These are phyloP conservation scores for Penstemon davidsonii DNA, from an alignment of 257 asterid genomes.

Conservation along the genomic window DNA sequence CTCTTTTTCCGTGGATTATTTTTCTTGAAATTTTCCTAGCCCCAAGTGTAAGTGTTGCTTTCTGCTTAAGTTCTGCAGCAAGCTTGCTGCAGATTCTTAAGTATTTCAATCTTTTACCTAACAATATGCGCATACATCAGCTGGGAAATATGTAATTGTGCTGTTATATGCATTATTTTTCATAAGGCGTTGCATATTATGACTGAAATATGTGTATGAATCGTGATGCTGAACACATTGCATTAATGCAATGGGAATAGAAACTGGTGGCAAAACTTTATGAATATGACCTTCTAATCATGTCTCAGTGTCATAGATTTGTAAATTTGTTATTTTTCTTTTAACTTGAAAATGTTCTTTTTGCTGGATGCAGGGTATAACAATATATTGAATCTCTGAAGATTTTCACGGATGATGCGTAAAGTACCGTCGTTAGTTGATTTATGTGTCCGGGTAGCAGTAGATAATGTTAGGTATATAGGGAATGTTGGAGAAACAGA, in stretches of 20 bases:
- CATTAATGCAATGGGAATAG: too few relatives aligned
- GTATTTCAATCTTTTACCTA: too few relatives aligned
- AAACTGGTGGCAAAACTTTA: too few relatives aligned
- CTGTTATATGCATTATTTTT: neutral
- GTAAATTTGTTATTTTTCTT: conserved; percentile 3
- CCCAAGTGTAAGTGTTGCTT: too few relatives aligned
- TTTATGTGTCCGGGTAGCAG: conserved; percentile 65
- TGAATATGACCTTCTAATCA: too few relatives aligned
- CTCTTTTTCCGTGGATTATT: too few relatives aligned
- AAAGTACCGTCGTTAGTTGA: conserved; percentile 74
- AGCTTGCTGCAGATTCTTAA: too few relatives aligned
- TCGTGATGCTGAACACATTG: too few relatives aligned
- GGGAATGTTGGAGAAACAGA: conserved; percentile 93
- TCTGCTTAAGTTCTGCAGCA: too few relatives aligned
- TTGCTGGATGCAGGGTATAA: conserved; percentile 32
- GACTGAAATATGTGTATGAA: too few relatives aligned
- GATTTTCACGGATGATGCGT: conserved; percentile 25
- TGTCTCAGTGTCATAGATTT: neutral
- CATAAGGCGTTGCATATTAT: neutral
- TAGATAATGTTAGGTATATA: conserved; percentile 73
- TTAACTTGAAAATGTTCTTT: neutral
- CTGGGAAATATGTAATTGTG: neutral
- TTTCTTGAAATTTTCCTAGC: too few relatives aligned
- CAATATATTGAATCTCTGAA: neutral
- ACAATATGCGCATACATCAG: neutral